A percentile compares a stretch with the other conserved stretches of the same genome.
Evolutionary conservation across 108 stramenopile genomes (phyloP).

Genomic region (Pseudonitzschia multiseries): DNA sequence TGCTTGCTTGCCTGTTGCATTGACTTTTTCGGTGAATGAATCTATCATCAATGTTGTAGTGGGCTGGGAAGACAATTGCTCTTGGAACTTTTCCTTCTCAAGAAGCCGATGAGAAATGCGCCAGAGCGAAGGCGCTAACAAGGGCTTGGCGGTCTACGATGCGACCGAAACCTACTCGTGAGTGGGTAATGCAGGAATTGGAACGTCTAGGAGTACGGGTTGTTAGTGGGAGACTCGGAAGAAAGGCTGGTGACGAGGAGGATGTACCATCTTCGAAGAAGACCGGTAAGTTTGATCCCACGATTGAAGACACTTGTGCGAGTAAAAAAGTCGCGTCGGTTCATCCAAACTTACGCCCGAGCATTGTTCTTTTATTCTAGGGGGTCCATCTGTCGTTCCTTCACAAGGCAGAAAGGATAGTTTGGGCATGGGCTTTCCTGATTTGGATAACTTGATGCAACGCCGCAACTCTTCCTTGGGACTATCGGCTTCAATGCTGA

Average conservation of each 20-base stretch:
- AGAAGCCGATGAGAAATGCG: slow-evolving; percentile 91
- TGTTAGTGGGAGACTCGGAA: slow-evolving; percentile 74
- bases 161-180: slow-evolving; percentile 86
- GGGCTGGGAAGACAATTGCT: slow-evolving; percentile 68
- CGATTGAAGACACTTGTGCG: neutral
- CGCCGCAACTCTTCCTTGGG: slow-evolving; percentile 55
- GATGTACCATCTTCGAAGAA: slow-evolving; percentile 18
- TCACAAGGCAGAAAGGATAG: slow-evolving; percentile 30
- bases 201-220: slow-evolving; percentile 86
- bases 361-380: neutral
- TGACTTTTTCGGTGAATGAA: neutral
- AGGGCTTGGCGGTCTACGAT: slow-evolving; percentile 89
- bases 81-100: slow-evolving; percentile 78
- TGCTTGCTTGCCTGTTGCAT: neutral
- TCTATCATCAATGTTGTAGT: slow-evolving; percentile 16
- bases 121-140: slow-evolving; percentile 84
- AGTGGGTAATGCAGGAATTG: slow-evolving; percentile 90
- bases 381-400: slow-evolving; percentile 22
- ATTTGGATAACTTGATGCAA: slow-evolving; percentile 47
- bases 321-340: too few relatives aligned
- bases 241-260: slow-evolving; percentile 74
- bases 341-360: neutral
- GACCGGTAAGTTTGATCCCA: neutral
- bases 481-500: slow-evolving; percentile 52
- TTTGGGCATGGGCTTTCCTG: slow-evolving; percentile 45